Evolutionary conservation across 1,284 basidiomycete genomes (phyloP).

Genomic region (Xerocomus minutiporus): DNA sequence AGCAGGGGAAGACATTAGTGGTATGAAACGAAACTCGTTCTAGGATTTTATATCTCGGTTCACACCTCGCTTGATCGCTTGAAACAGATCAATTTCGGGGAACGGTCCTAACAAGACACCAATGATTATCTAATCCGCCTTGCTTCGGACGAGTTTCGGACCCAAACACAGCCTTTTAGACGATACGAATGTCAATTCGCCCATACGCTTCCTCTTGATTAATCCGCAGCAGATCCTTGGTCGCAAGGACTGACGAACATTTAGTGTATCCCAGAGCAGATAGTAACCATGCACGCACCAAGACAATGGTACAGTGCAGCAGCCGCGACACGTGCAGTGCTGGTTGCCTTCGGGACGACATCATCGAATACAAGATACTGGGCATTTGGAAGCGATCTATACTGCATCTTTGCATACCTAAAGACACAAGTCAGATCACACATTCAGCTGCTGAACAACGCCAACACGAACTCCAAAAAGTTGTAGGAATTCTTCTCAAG

Average conservation of each 20-base stretch:
- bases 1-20: slow-evolving; percentile 52
- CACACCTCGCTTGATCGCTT: no score
- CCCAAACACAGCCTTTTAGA: slow-evolving; percentile 23
- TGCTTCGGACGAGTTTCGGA: no score
- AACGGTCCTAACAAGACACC: background rate
- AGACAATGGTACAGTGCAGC: slow-evolving; percentile 78
- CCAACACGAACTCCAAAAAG: slow-evolving; percentile 61
- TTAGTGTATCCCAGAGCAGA: background rate
- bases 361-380: slow-evolving; percentile 55
- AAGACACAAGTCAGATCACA: slow-evolving; percentile 1
- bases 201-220: slow-evolving; percentile 54
- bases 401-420: slow-evolving; percentile 76
- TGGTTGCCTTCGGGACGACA: slow-evolving; percentile 59
- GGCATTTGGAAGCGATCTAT: slow-evolving; percentile 48
- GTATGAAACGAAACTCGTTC: slow-evolving; percentile 7
- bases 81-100: no score
- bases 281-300: slow-evolving; percentile 41
- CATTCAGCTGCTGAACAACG: background rate
- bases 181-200: slow-evolving; percentile 32
- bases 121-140: background rate
- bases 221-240: slow-evolving; percentile 56
- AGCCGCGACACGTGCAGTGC: slow-evolving; percentile 70
- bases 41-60: slow-evolving; percentile 7
- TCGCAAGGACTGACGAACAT: slow-evolving; percentile 50
- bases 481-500: slow-evolving; percentile 73